These are phyloP conservation scores for Colletotrichum incanum DNA, from an alignment of 2,329 filamentous ascomycete species.

Conservation along the genomic window DNA sequence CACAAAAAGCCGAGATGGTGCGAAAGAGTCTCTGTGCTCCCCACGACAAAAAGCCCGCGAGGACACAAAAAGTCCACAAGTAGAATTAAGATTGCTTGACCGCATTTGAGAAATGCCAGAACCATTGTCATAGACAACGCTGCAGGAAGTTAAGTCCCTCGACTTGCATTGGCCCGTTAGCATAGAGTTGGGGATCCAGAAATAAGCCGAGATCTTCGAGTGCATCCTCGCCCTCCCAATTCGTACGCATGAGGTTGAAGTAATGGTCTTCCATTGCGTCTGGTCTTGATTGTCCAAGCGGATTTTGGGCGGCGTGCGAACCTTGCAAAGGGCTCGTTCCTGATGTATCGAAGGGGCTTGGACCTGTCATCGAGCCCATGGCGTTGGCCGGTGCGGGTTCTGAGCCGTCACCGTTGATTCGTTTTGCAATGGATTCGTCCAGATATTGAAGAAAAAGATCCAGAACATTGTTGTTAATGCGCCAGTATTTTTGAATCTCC, in stretches of 20 bases:
- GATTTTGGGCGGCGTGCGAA: neutral
- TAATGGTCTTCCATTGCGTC: constrained; percentile 55
- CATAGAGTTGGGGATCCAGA: constrained; percentile 49
- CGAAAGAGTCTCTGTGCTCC: neutral
- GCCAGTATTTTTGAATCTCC: constrained; percentile 58
- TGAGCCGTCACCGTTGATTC: constrained; percentile 47
- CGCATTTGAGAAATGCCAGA: too few species aligned
- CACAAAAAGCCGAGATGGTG: constrained; percentile 21
- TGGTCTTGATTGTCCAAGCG: constrained; percentile 39
- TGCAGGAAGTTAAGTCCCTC: constrained; percentile 51
- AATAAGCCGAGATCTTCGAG: constrained; percentile 54
- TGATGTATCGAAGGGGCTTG: constrained; percentile 21
- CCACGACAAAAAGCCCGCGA: neutral
- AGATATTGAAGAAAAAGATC: constrained; percentile 57
- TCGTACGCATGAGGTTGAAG: constrained; percentile 52
- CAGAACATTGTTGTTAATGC: constrained; percentile 57
- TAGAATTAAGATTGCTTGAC: neutral
- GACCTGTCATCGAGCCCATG: constrained; percentile 1
- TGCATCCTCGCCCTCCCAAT: constrained; percentile 55
- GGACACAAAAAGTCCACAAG: too few species aligned
- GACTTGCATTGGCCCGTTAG: constrained; percentile 48
- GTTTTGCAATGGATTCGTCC: constrained; percentile 56
- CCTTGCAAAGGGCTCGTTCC: constrained; percentile 1
- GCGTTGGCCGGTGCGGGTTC: constrained; percentile 27
- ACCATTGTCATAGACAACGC: constrained; percentile 45